Percentiles rank a stretch among this genome's conserved stretches.
These are phyloP conservation scores for Pichia inconspicua DNA, from an alignment of 1,139 yeast genomes.

Conservation along the genomic window DNA sequence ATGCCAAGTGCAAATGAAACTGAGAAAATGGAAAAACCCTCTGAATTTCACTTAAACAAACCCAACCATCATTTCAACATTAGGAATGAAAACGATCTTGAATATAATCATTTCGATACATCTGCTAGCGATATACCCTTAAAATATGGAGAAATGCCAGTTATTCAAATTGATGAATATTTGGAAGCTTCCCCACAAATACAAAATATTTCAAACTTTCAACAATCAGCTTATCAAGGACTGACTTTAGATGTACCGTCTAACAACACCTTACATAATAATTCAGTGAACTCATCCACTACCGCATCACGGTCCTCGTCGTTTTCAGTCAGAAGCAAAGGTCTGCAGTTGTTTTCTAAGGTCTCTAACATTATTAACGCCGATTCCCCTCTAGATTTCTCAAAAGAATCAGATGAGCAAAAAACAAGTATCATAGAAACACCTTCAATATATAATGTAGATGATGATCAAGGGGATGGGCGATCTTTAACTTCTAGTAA, in stretches of 20 bases:
- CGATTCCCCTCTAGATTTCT: slow-evolving; percentile 2
- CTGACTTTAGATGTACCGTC: not conserved
- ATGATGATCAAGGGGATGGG: not conserved
- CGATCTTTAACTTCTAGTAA: not conserved
- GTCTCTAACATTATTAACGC: slow-evolving; percentile 11
- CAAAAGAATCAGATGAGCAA: not conserved
- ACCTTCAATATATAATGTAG: not conserved
- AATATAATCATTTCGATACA: not conserved
- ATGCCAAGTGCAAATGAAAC: slow-evolving; percentile 6
- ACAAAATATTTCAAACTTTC: not conserved
- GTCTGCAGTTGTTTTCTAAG: slow-evolving; percentile 5
- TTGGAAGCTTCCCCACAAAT: not conserved
- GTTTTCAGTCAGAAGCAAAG: not conserved
- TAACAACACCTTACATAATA: not conserved
- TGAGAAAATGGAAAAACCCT: not conserved
- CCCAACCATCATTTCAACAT: not conserved
- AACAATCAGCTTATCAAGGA: not conserved
- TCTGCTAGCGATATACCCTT: slow-evolving; percentile 3
- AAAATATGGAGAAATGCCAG: not conserved
- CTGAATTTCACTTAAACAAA: not conserved
- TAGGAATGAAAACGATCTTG: slow-evolving; percentile 2
- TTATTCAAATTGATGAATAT: slow-evolving; percentile 4
- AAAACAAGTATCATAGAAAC: not conserved
- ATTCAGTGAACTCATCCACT: not conserved
- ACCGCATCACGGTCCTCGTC: not conserved